These are phyloP conservation scores for Neonectria hederae DNA, from an alignment of 2,329 filamentous ascomycete species.

Conservation along the genomic window DNA sequence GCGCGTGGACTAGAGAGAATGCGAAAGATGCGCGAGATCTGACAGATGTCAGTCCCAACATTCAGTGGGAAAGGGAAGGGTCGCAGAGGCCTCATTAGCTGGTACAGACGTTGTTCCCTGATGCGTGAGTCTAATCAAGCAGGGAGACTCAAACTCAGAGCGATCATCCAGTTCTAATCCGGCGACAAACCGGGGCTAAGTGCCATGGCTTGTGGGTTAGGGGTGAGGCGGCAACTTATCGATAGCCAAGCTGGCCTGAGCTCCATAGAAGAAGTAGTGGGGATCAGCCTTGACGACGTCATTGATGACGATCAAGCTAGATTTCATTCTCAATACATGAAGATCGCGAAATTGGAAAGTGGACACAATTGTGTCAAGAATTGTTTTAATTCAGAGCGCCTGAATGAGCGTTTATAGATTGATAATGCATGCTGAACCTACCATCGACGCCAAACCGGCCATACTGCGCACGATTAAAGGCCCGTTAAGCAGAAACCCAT, in stretches of 20 bases:
- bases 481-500: neutral
- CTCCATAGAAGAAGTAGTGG: constrained; percentile 22
- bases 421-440: constrained; percentile 8
- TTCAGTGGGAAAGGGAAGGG: constrained; percentile 72
- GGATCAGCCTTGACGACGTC: constrained; percentile 12
- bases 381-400: neutral
- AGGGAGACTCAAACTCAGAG: constrained; percentile 12
- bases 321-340: neutral
- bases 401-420: constrained; percentile 23
- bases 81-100: constrained; percentile 46
- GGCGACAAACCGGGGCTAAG: neutral
- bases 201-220: constrained; percentile 11
- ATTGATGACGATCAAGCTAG: constrained; percentile 7
- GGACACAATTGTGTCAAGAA: neutral
- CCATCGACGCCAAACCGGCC: constrained; percentile 29
- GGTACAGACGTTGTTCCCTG: neutral
- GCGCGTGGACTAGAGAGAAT: constrained; percentile 61
- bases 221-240: constrained; percentile 41
- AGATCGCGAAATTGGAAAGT: neutral
- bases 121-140: neutral
- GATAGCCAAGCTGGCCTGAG: constrained; percentile 31
- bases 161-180: neutral
- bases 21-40: constrained; percentile 69
- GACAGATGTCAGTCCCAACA: constrained; percentile 83
- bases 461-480: constrained; percentile 27